Evolutionary conservation across 164 flowering plant species (phyloP).

Genomic region (Kalanchoe fedtschenkoi): DNA sequence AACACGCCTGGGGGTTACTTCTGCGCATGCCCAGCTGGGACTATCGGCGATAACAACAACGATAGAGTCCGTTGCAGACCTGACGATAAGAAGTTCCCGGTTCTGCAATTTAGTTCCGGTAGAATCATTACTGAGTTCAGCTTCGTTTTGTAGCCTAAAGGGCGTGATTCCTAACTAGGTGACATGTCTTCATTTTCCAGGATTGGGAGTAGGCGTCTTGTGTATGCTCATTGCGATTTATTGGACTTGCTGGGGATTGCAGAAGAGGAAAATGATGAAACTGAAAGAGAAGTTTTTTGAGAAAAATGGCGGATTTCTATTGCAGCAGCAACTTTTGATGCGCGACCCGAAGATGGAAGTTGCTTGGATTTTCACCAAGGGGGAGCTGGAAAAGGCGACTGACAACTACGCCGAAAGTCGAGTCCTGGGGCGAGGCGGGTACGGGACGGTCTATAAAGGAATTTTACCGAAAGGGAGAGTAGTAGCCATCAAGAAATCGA

Average conservation of each 20-base stretch:
- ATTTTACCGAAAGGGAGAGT: not conserved
- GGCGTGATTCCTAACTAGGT: not conserved
- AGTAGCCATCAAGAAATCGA: conserved; percentile 15
- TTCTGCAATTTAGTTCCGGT: conserved; percentile 6
- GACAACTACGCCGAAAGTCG: conserved; percentile 8
- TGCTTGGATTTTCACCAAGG: conserved; percentile 9
- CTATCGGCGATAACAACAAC: conserved; percentile 3
- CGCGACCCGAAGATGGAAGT: conserved; percentile 5
- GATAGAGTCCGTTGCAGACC: conserved; percentile 6
- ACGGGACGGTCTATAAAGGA: conserved; percentile 14
- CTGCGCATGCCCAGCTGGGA: conserved; percentile 18
- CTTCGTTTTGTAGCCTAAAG: not conserved
- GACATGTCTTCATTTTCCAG: not conserved
- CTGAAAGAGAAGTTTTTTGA: conserved; percentile 13
- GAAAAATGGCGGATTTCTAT: conserved; percentile 21
- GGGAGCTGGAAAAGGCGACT: conserved; percentile 12
- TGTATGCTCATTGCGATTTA: conserved; percentile 5
- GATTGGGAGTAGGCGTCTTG: conserved; percentile 9
- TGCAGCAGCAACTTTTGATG: conserved; percentile 8
- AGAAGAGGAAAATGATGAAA: conserved; percentile 11
- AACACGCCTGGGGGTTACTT: conserved; percentile 15
- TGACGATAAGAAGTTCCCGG: not conserved
- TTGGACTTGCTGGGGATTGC: conserved; percentile 10
- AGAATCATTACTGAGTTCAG: not conserved
- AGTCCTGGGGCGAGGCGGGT: conserved; percentile 14